These are phyloP conservation scores for Mycena chlorophos DNA, from an alignment of 768 basidiomycete genomes.

Conservation along the genomic window DNA sequence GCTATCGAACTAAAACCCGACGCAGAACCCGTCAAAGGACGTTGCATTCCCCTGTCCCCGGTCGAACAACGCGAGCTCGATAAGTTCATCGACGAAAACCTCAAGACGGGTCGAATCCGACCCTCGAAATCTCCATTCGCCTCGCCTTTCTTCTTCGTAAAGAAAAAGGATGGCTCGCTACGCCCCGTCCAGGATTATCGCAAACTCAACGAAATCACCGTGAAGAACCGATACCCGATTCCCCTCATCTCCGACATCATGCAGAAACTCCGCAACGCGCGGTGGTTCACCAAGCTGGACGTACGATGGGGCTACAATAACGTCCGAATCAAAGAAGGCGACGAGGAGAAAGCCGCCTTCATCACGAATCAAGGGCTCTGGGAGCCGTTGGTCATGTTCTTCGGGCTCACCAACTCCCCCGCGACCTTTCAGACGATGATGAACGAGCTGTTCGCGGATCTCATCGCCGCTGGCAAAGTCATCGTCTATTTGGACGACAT, in stretches of 20 bases:
- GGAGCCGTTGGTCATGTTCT: slow-evolving; percentile 43
- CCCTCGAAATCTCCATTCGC: slow-evolving; percentile 3
- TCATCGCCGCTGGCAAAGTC: slow-evolving; percentile 29
- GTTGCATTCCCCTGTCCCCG: neutral
- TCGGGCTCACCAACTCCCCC: slow-evolving; percentile 36
- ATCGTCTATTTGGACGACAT: slow-evolving; percentile 46
- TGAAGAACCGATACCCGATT: slow-evolving; percentile 29
- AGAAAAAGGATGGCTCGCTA: slow-evolving; percentile 4
- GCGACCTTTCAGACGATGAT: slow-evolving; percentile 40
- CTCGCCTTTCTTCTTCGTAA: slow-evolving; percentile 5
- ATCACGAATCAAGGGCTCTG: slow-evolving; percentile 33
- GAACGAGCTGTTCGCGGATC: slow-evolving; percentile 40
- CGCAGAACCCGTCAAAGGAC: neutral
- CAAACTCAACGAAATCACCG: slow-evolving; percentile 8
- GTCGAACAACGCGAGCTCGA: neutral
- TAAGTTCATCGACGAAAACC: neutral
- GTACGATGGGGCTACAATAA: slow-evolving; percentile 38
- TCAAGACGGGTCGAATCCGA: slow-evolving; percentile 1
- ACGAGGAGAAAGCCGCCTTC: slow-evolving; percentile 46
- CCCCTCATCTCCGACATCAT: slow-evolving; percentile 28
- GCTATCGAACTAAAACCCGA: neutral
- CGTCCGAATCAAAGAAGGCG: slow-evolving; percentile 38
- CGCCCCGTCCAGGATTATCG: slow-evolving; percentile 26
- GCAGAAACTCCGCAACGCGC: slow-evolving; percentile 19
- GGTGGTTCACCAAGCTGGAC: slow-evolving; percentile 38